Percentiles rank a stretch among this genome's conserved stretches.
Evolutionary conservation across 148 eudicot genomes (phyloP).

Genomic region (Rhododendron mucronatum): DNA sequence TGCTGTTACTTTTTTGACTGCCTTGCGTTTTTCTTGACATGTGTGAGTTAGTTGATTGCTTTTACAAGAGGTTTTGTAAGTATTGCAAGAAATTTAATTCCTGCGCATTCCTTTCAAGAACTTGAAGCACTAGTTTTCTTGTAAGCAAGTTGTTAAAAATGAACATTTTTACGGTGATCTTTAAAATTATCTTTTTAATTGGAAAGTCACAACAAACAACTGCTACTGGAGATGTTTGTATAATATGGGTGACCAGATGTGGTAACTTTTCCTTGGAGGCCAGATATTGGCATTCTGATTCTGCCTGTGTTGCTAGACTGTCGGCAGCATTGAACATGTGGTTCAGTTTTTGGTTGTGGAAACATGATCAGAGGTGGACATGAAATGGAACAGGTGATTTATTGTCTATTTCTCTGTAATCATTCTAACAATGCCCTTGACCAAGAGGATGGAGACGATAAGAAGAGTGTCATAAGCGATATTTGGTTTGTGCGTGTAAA

Average conservation of each 20-base stretch:
- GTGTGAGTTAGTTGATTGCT: not conserved
- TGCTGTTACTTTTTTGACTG: not conserved
- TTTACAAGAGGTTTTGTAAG: not conserved
- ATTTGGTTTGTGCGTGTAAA: not conserved
- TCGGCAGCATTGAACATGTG: not conserved
- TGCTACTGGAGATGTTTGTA: not conserved
- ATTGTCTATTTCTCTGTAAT: not conserved
- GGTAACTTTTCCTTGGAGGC: not conserved
- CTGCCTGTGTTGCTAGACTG: not conserved
- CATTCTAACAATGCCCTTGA: not conserved
- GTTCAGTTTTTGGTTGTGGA: not conserved
- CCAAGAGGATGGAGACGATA: not conserved
- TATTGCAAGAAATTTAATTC: not conserved
- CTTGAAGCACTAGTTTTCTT: not conserved
- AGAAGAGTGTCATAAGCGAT: not conserved
- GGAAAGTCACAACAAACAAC: not conserved
- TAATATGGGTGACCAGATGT: not conserved
- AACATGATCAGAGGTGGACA: not conserved
- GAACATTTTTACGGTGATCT: not conserved
- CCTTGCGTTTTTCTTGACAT: not conserved
- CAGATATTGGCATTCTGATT: not conserved
- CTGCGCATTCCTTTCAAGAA: not conserved
- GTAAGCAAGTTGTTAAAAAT: not conserved
- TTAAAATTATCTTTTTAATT: not conserved
- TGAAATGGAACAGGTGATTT: not conserved